Base-by-base conservation (phyloP, 176 grass and related monocot genomes). In the Lolium rigidum region DNA sequence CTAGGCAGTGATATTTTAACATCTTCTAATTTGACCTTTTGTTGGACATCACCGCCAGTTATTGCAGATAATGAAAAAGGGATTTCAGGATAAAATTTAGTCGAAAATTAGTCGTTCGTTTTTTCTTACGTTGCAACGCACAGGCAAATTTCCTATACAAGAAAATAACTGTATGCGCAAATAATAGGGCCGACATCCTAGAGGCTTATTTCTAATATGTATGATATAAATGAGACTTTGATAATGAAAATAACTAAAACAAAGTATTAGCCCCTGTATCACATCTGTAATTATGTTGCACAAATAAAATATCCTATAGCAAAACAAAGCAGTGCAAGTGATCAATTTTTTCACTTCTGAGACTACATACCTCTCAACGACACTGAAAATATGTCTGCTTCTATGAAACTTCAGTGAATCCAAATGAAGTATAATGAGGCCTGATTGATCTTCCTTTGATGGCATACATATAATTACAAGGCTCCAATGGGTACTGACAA, bases 391-490 rank as follows among this genome's bases (percentile, higher is more conserved):
- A 17, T 17, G 47, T 83, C 66, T 89, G 80, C 97, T 98, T 56
- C 41, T 91, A 75, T 98, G 97, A 83, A 94, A 80, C 25, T 90
- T 91, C 78, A 98, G 80, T 62, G 97, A 98, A 90, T 98, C 97
- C 94, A 98, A 91, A 92, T 98, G 97, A 94, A 98, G 92, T 83
- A 98, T 90, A 57, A 95, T 62, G 14, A 92, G 94, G 24, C 97
- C 94, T 43, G 85, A 79, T 88, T 85, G 75, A 86, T 96, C 88
- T 71, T 94, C 90, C 59, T 98, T 82, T 86, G 86, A 41, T 54
- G 94, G 97, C 77, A 98, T 95, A 77, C 92, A 95, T 89, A 98
- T 91, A 88, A 98, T 91, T 26, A 90, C 92, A 76, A 98, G 88
- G 80, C 97, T 98, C 97, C 97, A 98, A 52, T 98, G 97, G 82